These are phyloP conservation scores for Madurella fahalii DNA, from an alignment of 2,329 filamentous ascomycete species.

Conservation along the genomic window DNA sequence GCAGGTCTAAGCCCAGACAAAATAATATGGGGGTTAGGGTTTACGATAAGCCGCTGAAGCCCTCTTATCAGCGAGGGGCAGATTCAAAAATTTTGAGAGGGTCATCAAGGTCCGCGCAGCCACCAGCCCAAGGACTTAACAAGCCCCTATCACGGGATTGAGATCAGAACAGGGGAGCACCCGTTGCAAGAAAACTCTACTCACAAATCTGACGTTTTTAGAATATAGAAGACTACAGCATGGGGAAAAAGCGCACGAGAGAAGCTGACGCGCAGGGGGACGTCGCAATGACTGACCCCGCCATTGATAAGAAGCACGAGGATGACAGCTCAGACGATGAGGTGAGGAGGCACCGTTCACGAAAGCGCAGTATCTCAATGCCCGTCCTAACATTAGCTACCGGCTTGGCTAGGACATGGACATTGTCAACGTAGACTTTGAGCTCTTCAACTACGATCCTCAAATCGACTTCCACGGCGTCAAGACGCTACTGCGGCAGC, in stretches of 20 bases:
- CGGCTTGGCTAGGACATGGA: conserved; percentile 67
- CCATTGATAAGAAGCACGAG: conserved; percentile 36
- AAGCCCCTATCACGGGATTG: neutral
- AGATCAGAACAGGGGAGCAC: neutral
- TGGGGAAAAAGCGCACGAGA: conserved; percentile 37
- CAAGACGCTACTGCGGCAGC: conserved; percentile 83
- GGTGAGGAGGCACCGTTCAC: conserved; percentile 11
- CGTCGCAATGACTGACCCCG: conserved; percentile 21
- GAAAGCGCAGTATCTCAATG: conserved; percentile 12
- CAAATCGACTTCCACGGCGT: conserved; percentile 92
- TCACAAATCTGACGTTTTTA: neutral
- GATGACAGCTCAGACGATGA: conserved; percentile 50
- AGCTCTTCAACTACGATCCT: conserved; percentile 95
- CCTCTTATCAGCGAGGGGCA: conserved; percentile 2
- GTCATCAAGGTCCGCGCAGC: conserved; percentile 19
- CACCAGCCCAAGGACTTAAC: neutral
- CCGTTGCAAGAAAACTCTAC: neutral
- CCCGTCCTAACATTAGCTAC: neutral
- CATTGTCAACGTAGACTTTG: conserved; percentile 92
- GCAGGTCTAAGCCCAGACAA: no score
- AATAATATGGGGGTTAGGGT: neutral
- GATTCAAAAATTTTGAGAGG: conserved; percentile 15
- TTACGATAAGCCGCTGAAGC: neutral
- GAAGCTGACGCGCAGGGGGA: conserved; percentile 31
- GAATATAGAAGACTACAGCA: conserved; percentile 13